phyloP scores from a whole-genome alignment of 1,284 basidiomycete species.

The Polyporus tsugae region DNA sequence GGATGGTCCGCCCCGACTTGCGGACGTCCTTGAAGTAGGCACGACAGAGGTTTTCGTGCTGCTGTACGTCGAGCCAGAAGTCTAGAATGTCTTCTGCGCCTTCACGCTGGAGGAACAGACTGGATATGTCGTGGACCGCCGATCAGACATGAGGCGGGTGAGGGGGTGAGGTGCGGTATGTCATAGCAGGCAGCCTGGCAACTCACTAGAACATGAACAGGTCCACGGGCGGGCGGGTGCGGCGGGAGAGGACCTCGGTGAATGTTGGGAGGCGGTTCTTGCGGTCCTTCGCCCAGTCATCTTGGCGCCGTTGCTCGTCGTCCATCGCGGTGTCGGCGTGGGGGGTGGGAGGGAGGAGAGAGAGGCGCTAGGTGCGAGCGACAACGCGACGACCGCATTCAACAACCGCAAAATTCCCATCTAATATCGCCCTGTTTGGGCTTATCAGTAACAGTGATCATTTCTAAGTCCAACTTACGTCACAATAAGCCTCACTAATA shows the following conservation, averaged over 20 bases:
- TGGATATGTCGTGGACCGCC: conserved; percentile 39
- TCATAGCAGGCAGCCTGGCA: conserved; percentile 20
- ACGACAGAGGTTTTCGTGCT: conserved; percentile 97
- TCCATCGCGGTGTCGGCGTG: conserved; percentile 45
- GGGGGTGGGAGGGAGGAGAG: conserved; percentile 20
- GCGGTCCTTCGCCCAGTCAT: conserved; percentile 73
- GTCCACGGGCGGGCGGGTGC: conserved; percentile 94
- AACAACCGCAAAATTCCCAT: conserved; percentile 25
- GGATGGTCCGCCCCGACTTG: conserved; percentile 90
- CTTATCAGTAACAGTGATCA: not conserved
- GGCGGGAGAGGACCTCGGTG: conserved; percentile 85
- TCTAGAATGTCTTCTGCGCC: conserved; percentile 95
- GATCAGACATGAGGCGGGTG: conserved; percentile 25
- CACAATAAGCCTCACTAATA: not conserved
- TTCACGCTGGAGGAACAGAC: conserved; percentile 92
- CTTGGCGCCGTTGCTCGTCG: conserved; percentile 68
- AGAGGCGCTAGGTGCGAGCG: conserved; percentile 22
- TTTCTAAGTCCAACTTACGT: not conserved
- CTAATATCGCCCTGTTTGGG: not conserved
- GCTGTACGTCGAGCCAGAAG: conserved; percentile 99
- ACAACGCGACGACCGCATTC: conserved; percentile 30
- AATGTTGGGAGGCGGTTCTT: conserved; percentile 81
- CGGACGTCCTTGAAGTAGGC: conserved; percentile 99
- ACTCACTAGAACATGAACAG: conserved; percentile 98
- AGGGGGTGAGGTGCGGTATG: not conserved